A percentile compares a stretch with the other conserved stretches of the same genome.
Evolutionary conservation across 176 grass and related monocot genomes (phyloP).

Genomic region (Puya raimondii): DNA sequence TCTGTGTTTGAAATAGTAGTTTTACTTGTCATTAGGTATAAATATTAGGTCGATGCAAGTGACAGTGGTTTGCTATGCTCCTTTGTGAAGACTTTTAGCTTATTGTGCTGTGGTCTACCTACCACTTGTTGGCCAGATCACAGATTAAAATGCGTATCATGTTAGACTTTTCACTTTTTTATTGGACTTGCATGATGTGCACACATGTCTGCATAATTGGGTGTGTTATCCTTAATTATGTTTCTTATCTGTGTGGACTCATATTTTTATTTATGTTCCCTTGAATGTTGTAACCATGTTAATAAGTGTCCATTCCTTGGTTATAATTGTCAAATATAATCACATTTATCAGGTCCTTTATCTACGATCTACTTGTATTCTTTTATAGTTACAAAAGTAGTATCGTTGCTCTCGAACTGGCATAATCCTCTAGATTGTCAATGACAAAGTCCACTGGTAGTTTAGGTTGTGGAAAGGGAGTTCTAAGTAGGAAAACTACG

Average conservation of each 20-base stretch:
- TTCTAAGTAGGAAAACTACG: too few species aligned
- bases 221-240: background rate
- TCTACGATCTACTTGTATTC: too few species aligned
- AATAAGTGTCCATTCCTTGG: too few species aligned
- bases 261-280: background rate
- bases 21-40: background rate
- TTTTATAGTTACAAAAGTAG: too few species aligned
- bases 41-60: background rate
- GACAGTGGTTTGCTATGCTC: background rate
- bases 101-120: background rate
- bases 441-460: too few species aligned
- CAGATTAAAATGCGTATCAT: background rate
- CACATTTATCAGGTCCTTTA: too few species aligned
- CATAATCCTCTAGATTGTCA: too few species aligned
- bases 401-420: too few species aligned
- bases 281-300: too few species aligned
- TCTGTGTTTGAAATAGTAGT: too few species aligned
- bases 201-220: background rate
- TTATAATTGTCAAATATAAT: too few species aligned
- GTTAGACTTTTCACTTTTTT: background rate
- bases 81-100: background rate
- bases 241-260: background rate
- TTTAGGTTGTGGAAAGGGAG: too few species aligned
- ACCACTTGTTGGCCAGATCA: background rate
- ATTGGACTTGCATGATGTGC: slow-evolving; percentile 1